Percentiles rank a stretch among this genome's conserved stretches.
Evolutionary conservation across 2,329 filamentous ascomycete species (phyloP).

Genomic region (Onygenales sp.): DNA sequence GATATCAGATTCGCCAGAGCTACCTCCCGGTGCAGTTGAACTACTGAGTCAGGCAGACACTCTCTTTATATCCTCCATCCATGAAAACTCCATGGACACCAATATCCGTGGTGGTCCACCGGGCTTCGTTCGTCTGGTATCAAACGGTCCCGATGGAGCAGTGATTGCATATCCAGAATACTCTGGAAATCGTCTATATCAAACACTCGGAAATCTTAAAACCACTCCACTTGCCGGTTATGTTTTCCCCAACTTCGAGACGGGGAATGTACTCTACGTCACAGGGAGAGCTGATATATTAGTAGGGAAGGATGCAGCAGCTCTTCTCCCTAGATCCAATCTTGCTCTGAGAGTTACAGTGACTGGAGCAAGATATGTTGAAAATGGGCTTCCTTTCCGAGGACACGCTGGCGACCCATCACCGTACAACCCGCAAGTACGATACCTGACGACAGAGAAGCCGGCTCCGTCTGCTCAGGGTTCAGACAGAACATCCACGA

Average conservation of each 20-base stretch:
- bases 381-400: conserved; percentile 57
- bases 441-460: conserved; percentile 54
- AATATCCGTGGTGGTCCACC: conserved; percentile 68
- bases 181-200: conserved; percentile 75
- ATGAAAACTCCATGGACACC: conserved; percentile 65
- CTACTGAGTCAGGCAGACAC: conserved; percentile 59
- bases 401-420: conserved; percentile 51
- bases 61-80: conserved; percentile 65
- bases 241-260: conserved; percentile 64
- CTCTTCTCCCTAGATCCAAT: conserved; percentile 58
- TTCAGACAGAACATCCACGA: conserved; percentile 16
- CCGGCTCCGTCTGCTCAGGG: conserved; percentile 9
- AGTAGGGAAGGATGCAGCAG: conserved; percentile 51
- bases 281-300: conserved; percentile 62
- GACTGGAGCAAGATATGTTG: conserved; percentile 52
- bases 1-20: conserved; percentile 35
- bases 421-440: conserved; percentile 70
- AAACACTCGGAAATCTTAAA: conserved; percentile 69
- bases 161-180: conserved; percentile 71
- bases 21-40: conserved; percentile 47
- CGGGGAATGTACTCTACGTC: conserved; percentile 62
- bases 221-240: conserved; percentile 59
- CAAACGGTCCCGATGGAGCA: conserved; percentile 38
- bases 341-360: conserved; percentile 62
- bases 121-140: conserved; percentile 63